Conservation (phyloP, 371 early-diverging fungal genomes). For the Lichtheimia hyalospora region DNA sequence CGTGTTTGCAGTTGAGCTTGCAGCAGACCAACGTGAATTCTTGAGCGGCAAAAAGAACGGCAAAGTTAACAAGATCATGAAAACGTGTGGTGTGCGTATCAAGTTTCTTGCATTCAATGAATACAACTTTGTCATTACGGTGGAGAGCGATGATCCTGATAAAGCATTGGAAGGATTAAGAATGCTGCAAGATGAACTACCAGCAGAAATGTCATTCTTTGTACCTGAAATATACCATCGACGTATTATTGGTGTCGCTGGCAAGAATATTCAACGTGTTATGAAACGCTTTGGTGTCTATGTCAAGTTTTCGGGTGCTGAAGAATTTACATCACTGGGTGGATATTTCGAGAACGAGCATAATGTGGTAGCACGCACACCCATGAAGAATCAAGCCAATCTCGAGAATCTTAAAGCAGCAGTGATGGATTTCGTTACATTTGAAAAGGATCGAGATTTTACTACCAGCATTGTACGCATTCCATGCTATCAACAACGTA, state of each 20-base stretch:
- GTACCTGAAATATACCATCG: conserved; percentile 84
- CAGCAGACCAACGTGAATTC: conserved; percentile 78
- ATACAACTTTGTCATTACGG: conserved; percentile 68
- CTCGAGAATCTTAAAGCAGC: conserved; percentile 58
- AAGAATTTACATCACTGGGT: conserved; percentile 65
- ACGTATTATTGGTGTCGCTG: conserved; percentile 87
- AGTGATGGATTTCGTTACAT: conserved; percentile 63
- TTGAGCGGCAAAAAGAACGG: conserved; percentile 90
- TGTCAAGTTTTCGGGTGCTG: conserved; percentile 81
- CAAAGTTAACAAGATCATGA: conserved; percentile 84
- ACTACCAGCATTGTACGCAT: conserved; percentile 24
- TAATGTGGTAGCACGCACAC: conserved; percentile 81
- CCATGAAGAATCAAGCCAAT: conserved; percentile 66
- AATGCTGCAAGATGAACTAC: conserved; percentile 72
- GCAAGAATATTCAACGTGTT: conserved; percentile 86
- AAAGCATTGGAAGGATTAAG: conserved; percentile 58
- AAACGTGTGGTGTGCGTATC: conserved; percentile 57
- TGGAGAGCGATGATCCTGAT: conserved; percentile 44
- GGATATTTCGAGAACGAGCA: conserved; percentile 73
- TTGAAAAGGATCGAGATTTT: conserved; percentile 45
- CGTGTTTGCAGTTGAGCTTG: conserved; percentile 53
- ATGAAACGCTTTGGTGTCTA: conserved; percentile 92
- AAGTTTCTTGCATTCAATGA: conserved; percentile 54
- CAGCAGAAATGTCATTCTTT: conserved; percentile 77
- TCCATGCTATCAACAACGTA: conserved; percentile 33